Percentiles rank a stretch among this genome's conserved stretches.
These are phyloP conservation scores for Clonostachys chloroleuca DNA, from an alignment of 2,329 filamentous ascomycete genomes.

Conservation along the genomic window DNA sequence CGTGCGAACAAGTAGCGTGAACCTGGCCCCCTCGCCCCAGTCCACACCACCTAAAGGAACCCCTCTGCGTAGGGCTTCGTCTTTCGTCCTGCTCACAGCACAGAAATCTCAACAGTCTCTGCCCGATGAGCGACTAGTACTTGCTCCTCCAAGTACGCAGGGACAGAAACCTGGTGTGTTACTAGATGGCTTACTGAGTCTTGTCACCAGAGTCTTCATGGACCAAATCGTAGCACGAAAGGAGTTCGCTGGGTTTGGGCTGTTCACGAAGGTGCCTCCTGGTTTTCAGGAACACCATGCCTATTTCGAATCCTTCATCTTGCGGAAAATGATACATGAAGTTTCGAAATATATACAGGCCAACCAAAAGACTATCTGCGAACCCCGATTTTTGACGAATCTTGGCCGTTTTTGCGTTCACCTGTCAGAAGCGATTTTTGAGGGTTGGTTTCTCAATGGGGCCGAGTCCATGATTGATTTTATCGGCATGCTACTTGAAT, in stretches of 20 bases:
- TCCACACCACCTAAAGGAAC: constrained; percentile 48
- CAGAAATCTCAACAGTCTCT: constrained; percentile 50
- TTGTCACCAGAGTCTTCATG: constrained; percentile 75
- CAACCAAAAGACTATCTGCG: constrained; percentile 67
- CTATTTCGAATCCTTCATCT: constrained; percentile 87
- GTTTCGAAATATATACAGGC: constrained; percentile 67
- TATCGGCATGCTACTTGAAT: constrained; percentile 78
- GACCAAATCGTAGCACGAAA: constrained; percentile 84
- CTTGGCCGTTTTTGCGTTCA: constrained; percentile 76
- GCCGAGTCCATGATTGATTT: constrained; percentile 83
- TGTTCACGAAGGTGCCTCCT: constrained; percentile 85
- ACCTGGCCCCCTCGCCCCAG: constrained; percentile 42
- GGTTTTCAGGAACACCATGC: constrained; percentile 93
- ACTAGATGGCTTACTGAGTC: constrained; percentile 70
- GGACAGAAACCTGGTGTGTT: constrained; percentile 44
- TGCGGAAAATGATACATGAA: constrained; percentile 69
- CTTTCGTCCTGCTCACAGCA: constrained; percentile 82
- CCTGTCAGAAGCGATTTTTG: constrained; percentile 85
- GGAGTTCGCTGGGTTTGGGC: constrained; percentile 82
- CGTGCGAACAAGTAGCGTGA: constrained; percentile 63
- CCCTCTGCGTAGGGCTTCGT: constrained; percentile 75
- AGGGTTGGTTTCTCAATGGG: constrained; percentile 93
- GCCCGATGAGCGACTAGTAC: neutral
- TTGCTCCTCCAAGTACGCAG: neutral
- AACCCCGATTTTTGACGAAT: constrained; percentile 83